phyloP scores from a whole-genome alignment of 2,329 filamentous ascomycete species.

The Diaporthe citriasiana region DNA sequence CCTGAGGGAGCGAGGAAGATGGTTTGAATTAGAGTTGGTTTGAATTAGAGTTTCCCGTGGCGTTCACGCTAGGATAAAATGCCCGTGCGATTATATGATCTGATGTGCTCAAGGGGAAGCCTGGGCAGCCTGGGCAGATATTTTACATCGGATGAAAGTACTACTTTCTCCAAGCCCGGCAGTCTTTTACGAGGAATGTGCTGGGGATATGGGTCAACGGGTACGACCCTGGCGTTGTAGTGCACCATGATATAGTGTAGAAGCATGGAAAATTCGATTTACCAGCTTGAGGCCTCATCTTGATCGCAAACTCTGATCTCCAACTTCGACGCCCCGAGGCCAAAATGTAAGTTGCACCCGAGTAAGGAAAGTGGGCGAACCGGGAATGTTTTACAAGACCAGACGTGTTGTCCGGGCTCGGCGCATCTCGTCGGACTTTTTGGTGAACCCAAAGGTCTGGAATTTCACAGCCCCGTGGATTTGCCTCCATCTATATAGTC shows the following conservation, averaged over 20 bases:
- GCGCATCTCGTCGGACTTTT: constrained; percentile 12
- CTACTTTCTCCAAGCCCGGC: background rate
- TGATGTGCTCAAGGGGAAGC: constrained; percentile 2
- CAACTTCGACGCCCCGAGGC: background rate
- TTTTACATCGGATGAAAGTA: constrained; percentile 14
- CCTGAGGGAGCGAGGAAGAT: constrained; percentile 14
- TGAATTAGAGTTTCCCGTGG: constrained; percentile 25
- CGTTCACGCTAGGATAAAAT: constrained; percentile 34
- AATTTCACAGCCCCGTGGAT: background rate
- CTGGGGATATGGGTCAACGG: background rate
- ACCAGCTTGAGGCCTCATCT: constrained; percentile 12
- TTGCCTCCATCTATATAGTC: background rate
- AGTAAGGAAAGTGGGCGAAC: constrained; percentile 1
- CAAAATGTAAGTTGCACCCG: background rate
- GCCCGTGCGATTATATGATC: constrained; percentile 21
- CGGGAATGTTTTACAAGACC: constrained; percentile 1
- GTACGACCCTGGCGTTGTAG: background rate
- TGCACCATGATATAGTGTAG: background rate
- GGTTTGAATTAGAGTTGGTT: constrained; percentile 21
- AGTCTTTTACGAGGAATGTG: background rate
- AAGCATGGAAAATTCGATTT: constrained; percentile 1
- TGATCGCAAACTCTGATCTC: constrained; percentile 13
- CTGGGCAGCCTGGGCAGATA: background rate
- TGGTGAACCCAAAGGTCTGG: constrained; percentile 3
- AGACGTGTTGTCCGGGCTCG: background rate